Evolutionary conservation across 2,329 filamentous ascomycete species (phyloP), one percentile per base, ranked within the genome.

Genomic region (Cladosporium sp.): DNA sequence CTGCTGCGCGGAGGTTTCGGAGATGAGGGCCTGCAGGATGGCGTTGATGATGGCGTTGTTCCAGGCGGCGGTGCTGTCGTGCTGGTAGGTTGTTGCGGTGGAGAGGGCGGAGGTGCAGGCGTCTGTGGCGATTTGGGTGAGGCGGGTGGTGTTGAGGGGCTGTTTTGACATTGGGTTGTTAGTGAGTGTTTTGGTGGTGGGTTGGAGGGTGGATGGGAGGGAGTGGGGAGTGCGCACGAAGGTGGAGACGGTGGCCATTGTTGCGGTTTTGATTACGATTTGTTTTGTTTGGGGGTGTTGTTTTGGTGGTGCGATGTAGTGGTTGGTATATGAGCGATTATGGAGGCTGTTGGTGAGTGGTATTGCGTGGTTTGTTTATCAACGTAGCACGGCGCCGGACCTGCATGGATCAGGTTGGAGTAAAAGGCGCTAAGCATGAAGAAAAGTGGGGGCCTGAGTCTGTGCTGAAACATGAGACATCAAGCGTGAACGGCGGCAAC

Each of bases 1-100:
- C 10, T 6, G n/a, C 4, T 3, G 34, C 12, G 57, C 21, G 36
- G 90, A 88, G 77, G 74, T 71, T 64, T 93, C 91, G 71, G 89
- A 88, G 79, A 94, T 92, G 71, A 94, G 85, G 62, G 88, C 85
- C 76, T 90, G 88, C 70, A 95, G 88, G 77, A 94, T 91, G 65
- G 85, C 87, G 82, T 90, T 92, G 79, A 98, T 97, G 79, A 99
- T 98, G 71, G 85, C 84, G 38, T 90, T 90, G 83, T 98, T 98
- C 94, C 94, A 98, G 73, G 88, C 82, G 77, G 90, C 88, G 41
- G 94, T 96, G 77, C 90, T 90, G 65, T 88, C 81, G 80, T 98
- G 95, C 71, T 96, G 91, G 82, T 99, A 99, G 80, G 86, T 89
- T 68, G 92, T 88, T 67, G 88, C 88, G 69, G 81, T 85, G 69